Evolutionary conservation across 140 eudicot species (phyloP).

Genomic region (Senecio squalidus): DNA sequence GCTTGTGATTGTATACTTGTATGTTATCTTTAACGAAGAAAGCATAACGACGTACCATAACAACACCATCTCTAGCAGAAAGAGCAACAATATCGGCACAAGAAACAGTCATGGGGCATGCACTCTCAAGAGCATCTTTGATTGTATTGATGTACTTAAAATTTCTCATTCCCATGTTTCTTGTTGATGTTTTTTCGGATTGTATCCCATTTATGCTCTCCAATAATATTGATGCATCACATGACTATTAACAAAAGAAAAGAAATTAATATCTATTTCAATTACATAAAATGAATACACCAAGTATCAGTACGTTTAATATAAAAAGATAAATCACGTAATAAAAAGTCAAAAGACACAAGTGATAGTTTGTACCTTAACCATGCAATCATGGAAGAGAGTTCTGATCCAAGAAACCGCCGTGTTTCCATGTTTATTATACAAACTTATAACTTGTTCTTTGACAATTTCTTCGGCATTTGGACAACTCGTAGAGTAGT

Average conservation of each 20-base stretch:
- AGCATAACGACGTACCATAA: slow-evolving; percentile 38
- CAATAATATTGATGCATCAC: slow-evolving; percentile 82
- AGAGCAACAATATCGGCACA: slow-evolving; percentile 86
- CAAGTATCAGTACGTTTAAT: no score
- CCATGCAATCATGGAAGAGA: slow-evolving; percentile 73
- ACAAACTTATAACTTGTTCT: slow-evolving; percentile 48
- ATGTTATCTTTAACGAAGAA: no score
- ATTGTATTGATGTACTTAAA: slow-evolving; percentile 75
- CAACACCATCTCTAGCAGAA: slow-evolving; percentile 77
- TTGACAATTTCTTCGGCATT: slow-evolving; percentile 61
- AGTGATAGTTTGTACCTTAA: slow-evolving; percentile 68
- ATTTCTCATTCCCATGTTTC: slow-evolving; percentile 80
- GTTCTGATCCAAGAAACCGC: slow-evolving; percentile 88
- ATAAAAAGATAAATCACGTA: no score
- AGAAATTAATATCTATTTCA: no score
- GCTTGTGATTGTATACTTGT: background rate
- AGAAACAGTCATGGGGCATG: slow-evolving; percentile 76
- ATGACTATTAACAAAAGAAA: slow-evolving; percentile 37
- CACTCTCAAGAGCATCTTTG: slow-evolving; percentile 60
- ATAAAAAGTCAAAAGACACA: no score
- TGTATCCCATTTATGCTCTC: slow-evolving; percentile 42
- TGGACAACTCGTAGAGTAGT: slow-evolving; percentile 66
- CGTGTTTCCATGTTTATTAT: slow-evolving; percentile 66
- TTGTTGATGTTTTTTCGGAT: slow-evolving; percentile 53
- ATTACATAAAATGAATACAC: no score